Conservation (phyloP, 805 yeast species). For the Candida stauntonica region DNA sequence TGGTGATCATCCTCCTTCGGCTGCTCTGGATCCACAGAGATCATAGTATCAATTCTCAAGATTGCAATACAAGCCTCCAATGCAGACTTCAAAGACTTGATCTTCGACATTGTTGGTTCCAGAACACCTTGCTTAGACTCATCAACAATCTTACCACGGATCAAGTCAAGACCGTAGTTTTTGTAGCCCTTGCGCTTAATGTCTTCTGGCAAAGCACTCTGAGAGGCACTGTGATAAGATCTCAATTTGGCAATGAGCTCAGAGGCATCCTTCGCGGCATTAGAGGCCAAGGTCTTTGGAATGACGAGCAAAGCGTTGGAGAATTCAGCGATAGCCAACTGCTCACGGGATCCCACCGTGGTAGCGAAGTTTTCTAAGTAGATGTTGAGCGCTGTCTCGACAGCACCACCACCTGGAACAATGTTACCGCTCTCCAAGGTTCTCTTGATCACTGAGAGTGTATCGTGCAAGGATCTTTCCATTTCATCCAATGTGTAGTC, state of each 20-base stretch:
- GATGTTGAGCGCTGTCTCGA: slow-evolving; percentile 91
- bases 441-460: slow-evolving; percentile 90
- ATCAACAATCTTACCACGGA: slow-evolving; percentile 88
- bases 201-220: slow-evolving; percentile 80
- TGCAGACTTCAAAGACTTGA: slow-evolving; percentile 90
- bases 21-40: slow-evolving; percentile 93
- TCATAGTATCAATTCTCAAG: slow-evolving; percentile 96
- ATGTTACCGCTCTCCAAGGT: slow-evolving; percentile 91
- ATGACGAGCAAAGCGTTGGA: slow-evolving; percentile 85
- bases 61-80: slow-evolving; percentile 98
- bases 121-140: slow-evolving; percentile 81
- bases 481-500: slow-evolving; percentile 95
- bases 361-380: slow-evolving; percentile 96
- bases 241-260: slow-evolving; percentile 94
- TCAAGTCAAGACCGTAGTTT: slow-evolving; percentile 88
- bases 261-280: slow-evolving; percentile 95
- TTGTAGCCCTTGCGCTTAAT: slow-evolving; percentile 78
- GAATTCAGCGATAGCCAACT: slow-evolving; percentile 96
- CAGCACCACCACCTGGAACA: slow-evolving; percentile 99
- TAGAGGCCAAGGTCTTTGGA: slow-evolving; percentile 94
- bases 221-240: slow-evolving; percentile 94
- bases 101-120: slow-evolving; percentile 92
- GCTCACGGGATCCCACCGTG: slow-evolving; percentile 95
- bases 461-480: slow-evolving; percentile 96
- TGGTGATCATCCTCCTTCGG: slow-evolving; percentile 91